phyloP scores from a whole-genome alignment of 192 early-diverging fungal genomes.

The Funneliformis geosporum region DNA sequence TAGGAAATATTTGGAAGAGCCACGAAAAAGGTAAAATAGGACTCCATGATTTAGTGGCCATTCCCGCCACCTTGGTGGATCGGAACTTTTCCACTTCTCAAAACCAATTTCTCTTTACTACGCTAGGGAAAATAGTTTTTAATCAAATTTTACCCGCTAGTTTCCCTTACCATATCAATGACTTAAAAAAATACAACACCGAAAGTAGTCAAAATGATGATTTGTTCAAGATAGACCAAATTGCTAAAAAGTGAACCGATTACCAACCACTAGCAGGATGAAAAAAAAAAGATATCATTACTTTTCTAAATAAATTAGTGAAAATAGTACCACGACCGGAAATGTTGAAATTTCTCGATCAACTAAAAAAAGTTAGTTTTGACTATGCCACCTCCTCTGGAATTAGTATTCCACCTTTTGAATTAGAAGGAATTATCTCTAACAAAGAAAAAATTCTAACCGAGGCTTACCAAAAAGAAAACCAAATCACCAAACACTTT shows the following conservation, averaged over 20 bases:
- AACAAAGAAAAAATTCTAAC: neutral
- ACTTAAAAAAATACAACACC: slow-evolving; percentile 10
- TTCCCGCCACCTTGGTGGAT: neutral
- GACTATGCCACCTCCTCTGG: neutral
- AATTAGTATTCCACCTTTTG: slow-evolving; percentile 26
- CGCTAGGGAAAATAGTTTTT: slow-evolving; percentile 1
- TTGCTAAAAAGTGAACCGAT: slow-evolving; percentile 4
- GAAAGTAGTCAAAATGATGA: neutral
- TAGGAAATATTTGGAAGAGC: neutral
- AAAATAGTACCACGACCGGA: slow-evolving; percentile 3
- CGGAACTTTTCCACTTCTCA: neutral
- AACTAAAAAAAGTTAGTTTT: slow-evolving; percentile 18
- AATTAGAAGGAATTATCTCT: slow-evolving; percentile 7
- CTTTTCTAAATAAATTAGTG: slow-evolving; percentile 3
- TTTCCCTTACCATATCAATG: slow-evolving; percentile 17
- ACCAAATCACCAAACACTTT: neutral
- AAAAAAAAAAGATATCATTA: slow-evolving; percentile 26
- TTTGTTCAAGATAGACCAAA: neutral
- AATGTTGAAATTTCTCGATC: slow-evolving; percentile 22
- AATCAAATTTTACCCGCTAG: slow-evolving; percentile 17
- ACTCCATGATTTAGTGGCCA: neutral
- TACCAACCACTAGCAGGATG: neutral
- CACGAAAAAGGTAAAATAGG: neutral
- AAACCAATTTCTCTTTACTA: slow-evolving; percentile 18
- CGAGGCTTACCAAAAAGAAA: neutral